A percentile compares a stretch with the other conserved stretches of the same genome.
phyloP scores from a whole-genome alignment of 2,329 filamentous ascomycete species.

The Lachnellula cervina region DNA sequence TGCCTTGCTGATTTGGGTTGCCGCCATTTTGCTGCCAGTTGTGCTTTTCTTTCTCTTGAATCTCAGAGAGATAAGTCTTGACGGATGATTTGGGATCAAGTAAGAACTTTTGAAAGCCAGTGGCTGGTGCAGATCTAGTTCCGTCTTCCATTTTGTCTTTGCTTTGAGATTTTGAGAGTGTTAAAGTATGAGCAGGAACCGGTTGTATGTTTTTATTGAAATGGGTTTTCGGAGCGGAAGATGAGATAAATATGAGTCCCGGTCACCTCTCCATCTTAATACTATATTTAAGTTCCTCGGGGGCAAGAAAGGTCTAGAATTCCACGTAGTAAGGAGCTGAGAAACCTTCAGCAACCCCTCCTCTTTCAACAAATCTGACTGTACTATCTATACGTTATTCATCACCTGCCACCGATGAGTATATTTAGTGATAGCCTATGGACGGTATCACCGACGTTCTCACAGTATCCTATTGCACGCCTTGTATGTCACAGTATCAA shows the following conservation, averaged over 20 bases:
- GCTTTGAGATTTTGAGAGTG: background rate
- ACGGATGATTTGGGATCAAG: conserved; percentile 6
- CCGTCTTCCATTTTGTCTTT: background rate
- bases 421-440: background rate
- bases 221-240: background rate
- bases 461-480: background rate
- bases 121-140: background rate
- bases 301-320: background rate
- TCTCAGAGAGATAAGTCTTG: conserved; percentile 3
- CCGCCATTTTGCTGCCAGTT: background rate
- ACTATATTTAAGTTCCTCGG: background rate
- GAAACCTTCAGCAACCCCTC: background rate
- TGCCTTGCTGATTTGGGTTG: background rate
- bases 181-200: background rate
- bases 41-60: background rate
- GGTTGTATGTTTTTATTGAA: background rate
- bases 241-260: background rate
- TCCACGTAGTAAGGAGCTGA: background rate
- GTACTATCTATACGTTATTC: background rate
- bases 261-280: background rate
- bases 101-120: conserved; percentile 5
- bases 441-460: background rate
- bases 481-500: background rate
- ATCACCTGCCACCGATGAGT: background rate
- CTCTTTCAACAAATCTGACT: background rate